phyloP scores from a whole-genome alignment of 148 eudicot genomes.

The Persicaria tinctoria region DNA sequence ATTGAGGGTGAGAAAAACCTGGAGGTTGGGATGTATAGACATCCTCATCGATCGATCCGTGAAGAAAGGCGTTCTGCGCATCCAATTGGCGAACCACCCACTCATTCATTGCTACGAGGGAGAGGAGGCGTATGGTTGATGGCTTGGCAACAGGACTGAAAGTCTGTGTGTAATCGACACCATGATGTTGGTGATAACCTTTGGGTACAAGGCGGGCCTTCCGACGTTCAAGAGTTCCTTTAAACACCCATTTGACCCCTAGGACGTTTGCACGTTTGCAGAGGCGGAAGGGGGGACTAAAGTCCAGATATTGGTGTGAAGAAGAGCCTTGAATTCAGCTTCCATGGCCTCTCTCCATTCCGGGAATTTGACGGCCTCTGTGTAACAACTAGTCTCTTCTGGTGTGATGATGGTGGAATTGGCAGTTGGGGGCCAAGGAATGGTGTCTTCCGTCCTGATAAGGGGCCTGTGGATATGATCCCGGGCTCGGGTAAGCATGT shows the following conservation, averaged over 20 bases:
- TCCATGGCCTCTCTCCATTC: background rate
- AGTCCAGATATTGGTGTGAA: background rate
- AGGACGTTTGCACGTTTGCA: background rate
- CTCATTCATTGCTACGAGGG: background rate
- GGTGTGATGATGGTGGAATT: background rate
- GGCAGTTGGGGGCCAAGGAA: background rate
- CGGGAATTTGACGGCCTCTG: background rate
- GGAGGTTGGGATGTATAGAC: background rate
- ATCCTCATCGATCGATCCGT: background rate
- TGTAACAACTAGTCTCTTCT: background rate
- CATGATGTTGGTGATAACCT: background rate
- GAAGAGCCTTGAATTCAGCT: background rate
- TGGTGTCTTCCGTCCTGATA: background rate
- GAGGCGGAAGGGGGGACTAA: background rate
- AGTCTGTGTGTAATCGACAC: background rate
- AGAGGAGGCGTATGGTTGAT: background rate
- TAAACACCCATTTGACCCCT: background rate
- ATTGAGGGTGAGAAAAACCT: background rate
- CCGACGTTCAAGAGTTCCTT: background rate
- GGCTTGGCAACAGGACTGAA: slow-evolving; percentile 9
- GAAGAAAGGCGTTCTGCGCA: background rate
- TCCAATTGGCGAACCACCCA: slow-evolving; percentile 6
- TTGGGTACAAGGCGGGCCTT: slow-evolving; percentile 1
- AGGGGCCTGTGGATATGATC: background rate
- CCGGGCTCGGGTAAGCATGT: background rate